A percentile compares a stretch with the other conserved stretches of the same genome.
Evolutionary conservation across 352 stramenopile genomes (phyloP).

Genomic region (Albugo laibachii): DNA sequence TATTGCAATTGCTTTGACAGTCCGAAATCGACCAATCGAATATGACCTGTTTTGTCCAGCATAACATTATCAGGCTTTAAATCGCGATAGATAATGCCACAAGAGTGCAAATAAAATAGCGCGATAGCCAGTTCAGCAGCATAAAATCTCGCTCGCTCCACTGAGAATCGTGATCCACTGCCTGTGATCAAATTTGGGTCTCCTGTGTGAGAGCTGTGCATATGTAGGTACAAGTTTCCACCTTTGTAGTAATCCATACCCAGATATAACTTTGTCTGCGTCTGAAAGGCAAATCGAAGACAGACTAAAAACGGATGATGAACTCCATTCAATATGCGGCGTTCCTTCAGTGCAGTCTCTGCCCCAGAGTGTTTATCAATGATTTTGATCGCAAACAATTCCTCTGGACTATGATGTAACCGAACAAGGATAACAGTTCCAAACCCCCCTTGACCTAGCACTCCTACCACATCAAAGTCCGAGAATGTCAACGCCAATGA

Average conservation of each 20-base stretch:
- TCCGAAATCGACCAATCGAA: conserved; percentile 82
- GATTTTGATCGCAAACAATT: conserved; percentile 79
- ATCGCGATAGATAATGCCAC: conserved; percentile 75
- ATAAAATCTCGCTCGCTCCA: conserved; percentile 74
- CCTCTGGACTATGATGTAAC: conserved; percentile 45
- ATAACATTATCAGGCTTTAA: conserved; percentile 86
- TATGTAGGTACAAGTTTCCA: conserved; percentile 20
- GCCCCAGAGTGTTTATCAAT: conserved; percentile 67
- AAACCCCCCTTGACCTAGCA: conserved; percentile 62
- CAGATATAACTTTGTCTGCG: conserved; percentile 59
- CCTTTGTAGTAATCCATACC: conserved; percentile 75
- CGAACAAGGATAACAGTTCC: conserved; percentile 68
- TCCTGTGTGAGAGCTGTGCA: neutral
- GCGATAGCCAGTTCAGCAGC: conserved; percentile 68
- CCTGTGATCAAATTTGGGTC: too few relatives aligned
- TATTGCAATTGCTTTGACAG: conserved; percentile 29
- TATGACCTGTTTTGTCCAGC: conserved; percentile 65
- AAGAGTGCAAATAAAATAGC: conserved; percentile 48
- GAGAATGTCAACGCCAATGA: conserved; percentile 67
- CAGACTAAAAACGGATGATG: conserved; percentile 65
- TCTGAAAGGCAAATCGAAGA: conserved; percentile 75
- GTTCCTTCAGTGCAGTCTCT: conserved; percentile 53
- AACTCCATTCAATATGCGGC: conserved; percentile 50
- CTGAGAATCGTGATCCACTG: conserved; percentile 17
- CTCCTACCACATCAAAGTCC: conserved; percentile 68